phyloP scores from a whole-genome alignment of 2,329 filamentous ascomycete species.

The Venturia effusa region DNA sequence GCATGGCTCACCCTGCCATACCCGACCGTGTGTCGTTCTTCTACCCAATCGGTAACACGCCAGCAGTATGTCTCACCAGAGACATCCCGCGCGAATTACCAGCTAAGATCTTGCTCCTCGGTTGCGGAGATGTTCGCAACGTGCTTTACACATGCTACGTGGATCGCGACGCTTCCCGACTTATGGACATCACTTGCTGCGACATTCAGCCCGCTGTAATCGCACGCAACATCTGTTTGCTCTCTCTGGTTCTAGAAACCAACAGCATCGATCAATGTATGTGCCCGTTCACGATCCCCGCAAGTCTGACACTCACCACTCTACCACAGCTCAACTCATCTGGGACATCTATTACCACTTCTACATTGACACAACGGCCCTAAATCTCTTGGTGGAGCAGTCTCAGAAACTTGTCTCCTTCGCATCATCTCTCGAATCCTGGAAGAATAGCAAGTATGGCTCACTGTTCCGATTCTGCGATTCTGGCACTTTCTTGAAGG shows the following conservation, averaged over 20 bases:
- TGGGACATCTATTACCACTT: slow-evolving; percentile 48
- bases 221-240: not conserved
- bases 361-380: slow-evolving; percentile 33
- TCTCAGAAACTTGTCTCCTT: slow-evolving; percentile 31
- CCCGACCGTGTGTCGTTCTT: slow-evolving; percentile 18
- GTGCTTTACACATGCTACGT: slow-evolving; percentile 39
- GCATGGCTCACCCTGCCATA: not conserved
- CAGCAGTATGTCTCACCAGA: slow-evolving; percentile 38
- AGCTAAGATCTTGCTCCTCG: slow-evolving; percentile 41
- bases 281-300: not conserved
- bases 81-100: slow-evolving; percentile 39
- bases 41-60: slow-evolving; percentile 36
- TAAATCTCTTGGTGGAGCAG: slow-evolving; percentile 31
- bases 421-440: slow-evolving; percentile 30
- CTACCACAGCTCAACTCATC: slow-evolving; percentile 19
- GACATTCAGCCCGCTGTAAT: slow-evolving; percentile 35
- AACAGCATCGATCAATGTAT: not conserved
- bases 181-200: slow-evolving; percentile 47
- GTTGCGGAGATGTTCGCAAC: slow-evolving; percentile 46
- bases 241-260: not conserved
- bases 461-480: slow-evolving; percentile 39
- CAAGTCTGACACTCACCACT: not conserved
- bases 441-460: slow-evolving; percentile 37
- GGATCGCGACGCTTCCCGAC: slow-evolving; percentile 3
- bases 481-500: slow-evolving; percentile 31